Percentiles rank a stretch among this genome's conserved stretches.
Conservation (phyloP, 2,329 filamentous ascomycete genomes). For the Aureobasidium pullulans region DNA sequence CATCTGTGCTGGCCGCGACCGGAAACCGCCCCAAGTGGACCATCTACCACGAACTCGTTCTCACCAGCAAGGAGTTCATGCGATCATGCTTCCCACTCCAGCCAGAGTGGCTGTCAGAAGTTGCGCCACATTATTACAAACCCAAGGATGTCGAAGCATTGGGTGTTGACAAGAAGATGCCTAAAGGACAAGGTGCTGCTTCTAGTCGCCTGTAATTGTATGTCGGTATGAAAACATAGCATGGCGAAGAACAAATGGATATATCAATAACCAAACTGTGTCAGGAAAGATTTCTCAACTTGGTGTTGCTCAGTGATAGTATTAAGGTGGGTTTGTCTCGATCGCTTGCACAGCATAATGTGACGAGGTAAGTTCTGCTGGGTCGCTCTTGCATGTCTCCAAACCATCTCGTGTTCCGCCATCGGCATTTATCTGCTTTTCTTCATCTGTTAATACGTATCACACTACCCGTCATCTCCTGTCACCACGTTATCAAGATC, state of each 20-base stretch:
- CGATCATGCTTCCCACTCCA: slow-evolving; percentile 78
- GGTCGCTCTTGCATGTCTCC: no score
- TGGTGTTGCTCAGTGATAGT: no score
- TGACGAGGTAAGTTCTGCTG: no score
- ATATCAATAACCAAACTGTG: background rate
- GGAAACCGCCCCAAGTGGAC: slow-evolving; percentile 68
- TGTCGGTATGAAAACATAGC: background rate
- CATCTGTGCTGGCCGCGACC: slow-evolving; percentile 67
- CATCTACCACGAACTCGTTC: slow-evolving; percentile 76
- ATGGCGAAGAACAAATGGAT: background rate
- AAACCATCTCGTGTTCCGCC: no score
- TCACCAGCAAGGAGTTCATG: slow-evolving; percentile 90
- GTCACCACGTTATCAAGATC: no score
- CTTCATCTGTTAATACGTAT: no score
- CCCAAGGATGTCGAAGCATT: slow-evolving; percentile 78
- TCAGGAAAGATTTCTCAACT: background rate
- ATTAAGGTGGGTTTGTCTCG: no score
- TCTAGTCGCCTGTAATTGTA: slow-evolving; percentile 18
- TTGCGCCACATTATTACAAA: slow-evolving; percentile 93
- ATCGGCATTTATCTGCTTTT: no score
- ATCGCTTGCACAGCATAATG: no score
- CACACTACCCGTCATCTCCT: no score
- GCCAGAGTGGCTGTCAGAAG: slow-evolving; percentile 75
- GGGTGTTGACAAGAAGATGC: slow-evolving; percentile 67
- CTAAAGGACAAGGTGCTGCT: slow-evolving; percentile 47